These are phyloP conservation scores for Xylaria arbuscula DNA, from an alignment of 2,329 filamentous ascomycete genomes.

Conservation along the genomic window DNA sequence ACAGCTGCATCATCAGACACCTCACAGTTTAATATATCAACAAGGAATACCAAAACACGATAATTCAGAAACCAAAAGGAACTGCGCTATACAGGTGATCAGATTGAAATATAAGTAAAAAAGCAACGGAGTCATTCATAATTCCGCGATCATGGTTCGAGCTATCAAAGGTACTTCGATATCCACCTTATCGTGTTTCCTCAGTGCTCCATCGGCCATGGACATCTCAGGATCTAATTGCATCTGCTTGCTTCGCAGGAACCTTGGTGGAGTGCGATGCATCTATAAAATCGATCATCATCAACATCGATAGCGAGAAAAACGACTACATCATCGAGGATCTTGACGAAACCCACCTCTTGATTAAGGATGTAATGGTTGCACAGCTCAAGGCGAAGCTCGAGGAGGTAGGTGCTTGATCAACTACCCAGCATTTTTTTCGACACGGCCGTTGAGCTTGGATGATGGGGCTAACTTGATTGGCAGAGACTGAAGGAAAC, in stretches of 20 bases:
- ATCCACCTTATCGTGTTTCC: not conserved
- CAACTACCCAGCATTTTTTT: too few relatives aligned
- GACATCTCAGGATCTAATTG: not conserved
- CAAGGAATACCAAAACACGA: constrained; percentile 1
- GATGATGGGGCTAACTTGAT: constrained; percentile 36
- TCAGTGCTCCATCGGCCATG: constrained; percentile 6
- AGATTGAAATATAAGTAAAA: not conserved
- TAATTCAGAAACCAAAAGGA: not conserved
- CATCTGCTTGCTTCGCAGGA: constrained; percentile 57
- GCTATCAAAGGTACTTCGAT: constrained; percentile 46
- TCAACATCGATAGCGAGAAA: constrained; percentile 76
- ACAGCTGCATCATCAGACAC: not conserved
- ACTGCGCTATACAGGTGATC: not conserved
- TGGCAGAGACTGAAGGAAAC: constrained; percentile 63
- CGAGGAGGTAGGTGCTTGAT: constrained; percentile 66
- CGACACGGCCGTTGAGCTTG: too few relatives aligned
- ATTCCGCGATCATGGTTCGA: constrained; percentile 42
- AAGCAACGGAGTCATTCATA: not conserved
- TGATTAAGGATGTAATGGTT: constrained; percentile 81
- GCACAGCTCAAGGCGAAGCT: constrained; percentile 73
- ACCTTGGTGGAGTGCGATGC: constrained; percentile 84
- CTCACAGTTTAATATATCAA: not conserved
- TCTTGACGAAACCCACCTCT: constrained; percentile 78
- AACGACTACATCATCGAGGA: constrained; percentile 84
- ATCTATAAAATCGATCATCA: constrained; percentile 87